phyloP scores from a whole-genome alignment of 768 basidiomycete genomes.

The Holtermannia corniformis region DNA sequence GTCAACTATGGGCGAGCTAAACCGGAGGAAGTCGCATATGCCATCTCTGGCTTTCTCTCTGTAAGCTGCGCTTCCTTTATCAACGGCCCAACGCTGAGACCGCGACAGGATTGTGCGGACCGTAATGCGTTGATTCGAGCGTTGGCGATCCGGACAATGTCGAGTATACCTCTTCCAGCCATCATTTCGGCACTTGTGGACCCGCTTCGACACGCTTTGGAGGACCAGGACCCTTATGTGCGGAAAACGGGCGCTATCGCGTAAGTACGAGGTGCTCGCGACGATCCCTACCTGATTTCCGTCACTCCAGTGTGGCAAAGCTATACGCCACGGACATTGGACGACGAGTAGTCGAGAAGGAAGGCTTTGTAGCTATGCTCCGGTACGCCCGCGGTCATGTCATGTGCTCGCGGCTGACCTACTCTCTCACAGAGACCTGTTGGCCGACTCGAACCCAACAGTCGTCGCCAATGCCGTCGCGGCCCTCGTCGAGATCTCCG shows the following conservation, averaged over 20 bases:
- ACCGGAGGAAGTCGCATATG: slow-evolving; percentile 84
- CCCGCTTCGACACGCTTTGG: slow-evolving; percentile 80
- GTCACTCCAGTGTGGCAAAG: slow-evolving; percentile 93
- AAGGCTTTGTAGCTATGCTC: slow-evolving; percentile 81
- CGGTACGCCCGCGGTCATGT: slow-evolving; percentile 42
- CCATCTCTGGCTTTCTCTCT: slow-evolving; percentile 82
- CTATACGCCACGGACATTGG: slow-evolving; percentile 68
- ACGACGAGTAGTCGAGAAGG: slow-evolving; percentile 71
- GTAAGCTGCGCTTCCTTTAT: slow-evolving; percentile 43
- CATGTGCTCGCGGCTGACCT: background rate
- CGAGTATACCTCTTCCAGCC: slow-evolving; percentile 82
- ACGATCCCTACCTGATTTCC: background rate
- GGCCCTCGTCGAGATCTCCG: slow-evolving; percentile 90
- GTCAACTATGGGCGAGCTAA: slow-evolving; percentile 92
- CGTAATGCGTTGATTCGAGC: slow-evolving; percentile 94
- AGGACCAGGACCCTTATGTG: slow-evolving; percentile 93
- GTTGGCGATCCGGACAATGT: slow-evolving; percentile 96
- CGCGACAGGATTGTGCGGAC: slow-evolving; percentile 77
- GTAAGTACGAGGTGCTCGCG: slow-evolving; percentile 20
- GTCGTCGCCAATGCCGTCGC: slow-evolving; percentile 97
- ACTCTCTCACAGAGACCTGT: slow-evolving; percentile 51
- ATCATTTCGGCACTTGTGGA: slow-evolving; percentile 79
- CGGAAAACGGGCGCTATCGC: slow-evolving; percentile 91
- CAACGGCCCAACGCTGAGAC: background rate
- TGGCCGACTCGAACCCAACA: slow-evolving; percentile 89